These are phyloP conservation scores for Solanum corneliomulleri DNA, from an alignment of 257 asterid genomes.

Conservation along the genomic window DNA sequence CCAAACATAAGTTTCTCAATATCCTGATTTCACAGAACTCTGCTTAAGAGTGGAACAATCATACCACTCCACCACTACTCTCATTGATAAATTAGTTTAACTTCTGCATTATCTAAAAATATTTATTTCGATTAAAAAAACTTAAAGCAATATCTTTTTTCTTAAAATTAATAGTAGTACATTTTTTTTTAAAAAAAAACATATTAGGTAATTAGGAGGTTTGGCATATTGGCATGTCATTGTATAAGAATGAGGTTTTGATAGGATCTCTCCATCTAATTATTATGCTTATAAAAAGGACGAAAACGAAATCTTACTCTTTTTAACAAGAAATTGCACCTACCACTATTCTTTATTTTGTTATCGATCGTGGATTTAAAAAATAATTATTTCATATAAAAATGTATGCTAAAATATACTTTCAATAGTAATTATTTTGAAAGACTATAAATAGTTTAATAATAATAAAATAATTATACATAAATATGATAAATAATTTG, in stretches of 20 bases:
- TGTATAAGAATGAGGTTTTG: background rate
- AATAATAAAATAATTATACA: too few relatives aligned
- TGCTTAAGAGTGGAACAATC: background rate
- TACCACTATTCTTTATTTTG: too few relatives aligned
- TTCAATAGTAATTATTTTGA: background rate
- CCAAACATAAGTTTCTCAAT: background rate
- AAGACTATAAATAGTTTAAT: too few relatives aligned
- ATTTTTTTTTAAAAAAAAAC: too few relatives aligned
- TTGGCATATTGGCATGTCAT: background rate
- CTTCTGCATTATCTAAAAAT: background rate
- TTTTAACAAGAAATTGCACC: background rate
- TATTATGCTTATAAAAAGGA: background rate
- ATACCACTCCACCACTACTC: background rate
- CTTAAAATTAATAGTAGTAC: background rate
- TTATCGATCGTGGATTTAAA: background rate
- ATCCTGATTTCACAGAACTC: background rate
- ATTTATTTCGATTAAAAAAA: too few relatives aligned
- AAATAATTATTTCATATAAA: background rate
- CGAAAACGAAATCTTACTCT: background rate
- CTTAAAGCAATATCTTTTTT: too few relatives aligned
- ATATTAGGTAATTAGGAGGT: background rate
- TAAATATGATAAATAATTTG: too few relatives aligned
- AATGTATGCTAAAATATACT: background rate
- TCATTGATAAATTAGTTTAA: too few relatives aligned
- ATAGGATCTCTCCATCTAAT: background rate